Evolutionary conservation across 139 green algal genomes (phyloP).

Genomic region (Tetraselmis striata): DNA sequence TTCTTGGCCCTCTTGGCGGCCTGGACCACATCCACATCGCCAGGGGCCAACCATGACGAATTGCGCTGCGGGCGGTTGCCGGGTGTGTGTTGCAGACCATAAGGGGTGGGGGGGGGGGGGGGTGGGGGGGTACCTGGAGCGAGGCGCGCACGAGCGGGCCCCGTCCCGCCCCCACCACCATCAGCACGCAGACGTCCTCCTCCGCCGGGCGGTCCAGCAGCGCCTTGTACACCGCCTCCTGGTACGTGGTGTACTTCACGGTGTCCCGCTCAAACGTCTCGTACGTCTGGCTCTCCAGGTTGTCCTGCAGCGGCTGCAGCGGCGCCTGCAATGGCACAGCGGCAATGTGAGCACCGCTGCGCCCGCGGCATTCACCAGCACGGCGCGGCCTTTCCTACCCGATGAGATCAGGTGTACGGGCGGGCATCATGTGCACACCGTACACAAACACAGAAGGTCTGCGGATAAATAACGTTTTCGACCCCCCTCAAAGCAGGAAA

Average conservation of each 20-base stretch:
- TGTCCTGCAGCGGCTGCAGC: conserved; percentile 90
- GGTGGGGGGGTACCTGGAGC: conserved; percentile 45
- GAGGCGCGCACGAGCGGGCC: conserved; percentile 82
- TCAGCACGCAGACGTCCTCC: conserved; percentile 45
- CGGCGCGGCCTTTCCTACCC: too few species aligned
- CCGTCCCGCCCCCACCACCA: conserved; percentile 91
- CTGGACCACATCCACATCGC: too few species aligned
- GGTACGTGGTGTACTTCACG: conserved; percentile 90
- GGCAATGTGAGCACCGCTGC: too few species aligned
- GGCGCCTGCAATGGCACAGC: conserved; percentile 53
- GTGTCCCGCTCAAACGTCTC: conserved; percentile 95
- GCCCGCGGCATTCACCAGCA: too few species aligned
- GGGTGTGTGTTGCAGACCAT: background rate
- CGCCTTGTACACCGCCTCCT: conserved; percentile 63
- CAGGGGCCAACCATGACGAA: background rate
- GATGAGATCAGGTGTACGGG: too few species aligned
- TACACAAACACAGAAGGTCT: too few species aligned
- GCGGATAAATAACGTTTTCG: too few species aligned
- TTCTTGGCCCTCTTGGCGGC: conserved; percentile 18
- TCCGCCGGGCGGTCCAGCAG: conserved; percentile 48
- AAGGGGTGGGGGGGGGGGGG: too few species aligned
- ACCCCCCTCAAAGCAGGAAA: too few species aligned
- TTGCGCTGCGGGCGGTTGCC: background rate
- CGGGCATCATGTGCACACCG: too few species aligned
- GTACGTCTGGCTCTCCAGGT: conserved; percentile 93